Percentiles rank a stretch among this genome's conserved stretches.
Evolutionary conservation across 495 filamentous ascomycete genomes (phyloP).

Genomic region (Penicillium paxilli): DNA sequence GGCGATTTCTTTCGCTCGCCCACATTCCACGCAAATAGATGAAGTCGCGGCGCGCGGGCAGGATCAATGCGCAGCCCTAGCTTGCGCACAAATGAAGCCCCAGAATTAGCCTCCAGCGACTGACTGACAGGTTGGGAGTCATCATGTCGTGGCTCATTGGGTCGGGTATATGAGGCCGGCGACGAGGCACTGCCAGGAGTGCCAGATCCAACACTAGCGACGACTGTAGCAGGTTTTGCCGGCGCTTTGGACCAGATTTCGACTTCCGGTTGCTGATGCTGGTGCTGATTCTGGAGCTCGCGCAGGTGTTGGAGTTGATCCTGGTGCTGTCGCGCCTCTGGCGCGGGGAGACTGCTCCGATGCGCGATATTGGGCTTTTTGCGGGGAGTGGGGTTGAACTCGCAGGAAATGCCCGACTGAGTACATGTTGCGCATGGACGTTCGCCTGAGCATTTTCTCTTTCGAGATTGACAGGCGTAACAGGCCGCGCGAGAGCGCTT

Average conservation of each 20-base stretch:
- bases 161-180: constrained; percentile 6
- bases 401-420: constrained; percentile 48
- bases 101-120: constrained; percentile 53
- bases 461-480: constrained; percentile 50
- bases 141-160: background rate
- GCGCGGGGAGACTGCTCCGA: constrained; percentile 6
- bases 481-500: constrained; percentile 52
- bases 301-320: no score
- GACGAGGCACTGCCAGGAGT: constrained; percentile 6
- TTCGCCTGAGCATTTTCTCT: constrained; percentile 55
- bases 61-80: constrained; percentile 54
- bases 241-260: constrained; percentile 12
- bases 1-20: constrained; percentile 38
- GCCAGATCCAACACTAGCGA: background rate
- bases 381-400: constrained; percentile 39
- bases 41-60: constrained; percentile 49
- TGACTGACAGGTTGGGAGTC: constrained; percentile 2
- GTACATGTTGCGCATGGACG: constrained; percentile 52
- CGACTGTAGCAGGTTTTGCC: background rate
- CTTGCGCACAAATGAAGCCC: constrained; percentile 54
- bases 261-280: constrained; percentile 17
- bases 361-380: constrained; percentile 30
- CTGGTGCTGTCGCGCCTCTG: constrained; percentile 17
- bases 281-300: no score
- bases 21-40: constrained; percentile 59